phyloP scores from a whole-genome alignment of 768 basidiomycete genomes.

The Trametes cubensis region DNA sequence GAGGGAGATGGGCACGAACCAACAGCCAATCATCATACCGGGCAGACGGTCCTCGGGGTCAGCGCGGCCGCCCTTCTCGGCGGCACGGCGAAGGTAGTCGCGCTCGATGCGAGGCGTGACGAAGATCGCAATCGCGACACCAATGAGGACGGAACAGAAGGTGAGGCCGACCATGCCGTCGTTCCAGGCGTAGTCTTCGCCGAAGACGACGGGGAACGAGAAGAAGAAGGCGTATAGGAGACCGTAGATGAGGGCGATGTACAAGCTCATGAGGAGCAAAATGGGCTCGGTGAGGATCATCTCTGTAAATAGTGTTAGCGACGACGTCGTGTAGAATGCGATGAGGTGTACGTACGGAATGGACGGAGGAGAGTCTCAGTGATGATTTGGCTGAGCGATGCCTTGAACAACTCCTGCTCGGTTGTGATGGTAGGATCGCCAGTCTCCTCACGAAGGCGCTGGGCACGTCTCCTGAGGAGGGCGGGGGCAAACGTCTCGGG shows the following conservation, averaged over 20 bases:
- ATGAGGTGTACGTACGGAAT: constrained; percentile 31
- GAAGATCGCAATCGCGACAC: constrained; percentile 38
- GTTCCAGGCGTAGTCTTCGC: constrained; percentile 40
- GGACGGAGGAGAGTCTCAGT: constrained; percentile 46
- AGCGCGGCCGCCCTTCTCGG: constrained; percentile 40
- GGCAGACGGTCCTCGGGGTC: constrained; percentile 46
- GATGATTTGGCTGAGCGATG: constrained; percentile 40
- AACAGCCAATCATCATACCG: constrained; percentile 43
- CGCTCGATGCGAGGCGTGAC: constrained; percentile 40
- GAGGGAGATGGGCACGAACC: constrained; percentile 41
- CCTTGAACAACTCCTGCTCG: constrained; percentile 45
- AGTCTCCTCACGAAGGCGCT: constrained; percentile 40
- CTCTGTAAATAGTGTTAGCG: constrained; percentile 18
- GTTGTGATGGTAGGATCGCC: constrained; percentile 41
- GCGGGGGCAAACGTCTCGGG: constrained; percentile 54
- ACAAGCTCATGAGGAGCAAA: constrained; percentile 47
- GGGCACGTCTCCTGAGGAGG: constrained; percentile 44
- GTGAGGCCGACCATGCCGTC: constrained; percentile 43
- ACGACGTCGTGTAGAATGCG: not conserved
- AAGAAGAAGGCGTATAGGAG: constrained; percentile 42
- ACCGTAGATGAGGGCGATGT: constrained; percentile 47
- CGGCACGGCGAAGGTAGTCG: constrained; percentile 36
- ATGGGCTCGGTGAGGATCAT: constrained; percentile 52
- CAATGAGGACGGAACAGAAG: constrained; percentile 45
- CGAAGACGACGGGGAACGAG: constrained; percentile 43